Evolutionary conservation across 208 protist species (phyloP).

Genomic region (Leptomonas seymouri): DNA sequence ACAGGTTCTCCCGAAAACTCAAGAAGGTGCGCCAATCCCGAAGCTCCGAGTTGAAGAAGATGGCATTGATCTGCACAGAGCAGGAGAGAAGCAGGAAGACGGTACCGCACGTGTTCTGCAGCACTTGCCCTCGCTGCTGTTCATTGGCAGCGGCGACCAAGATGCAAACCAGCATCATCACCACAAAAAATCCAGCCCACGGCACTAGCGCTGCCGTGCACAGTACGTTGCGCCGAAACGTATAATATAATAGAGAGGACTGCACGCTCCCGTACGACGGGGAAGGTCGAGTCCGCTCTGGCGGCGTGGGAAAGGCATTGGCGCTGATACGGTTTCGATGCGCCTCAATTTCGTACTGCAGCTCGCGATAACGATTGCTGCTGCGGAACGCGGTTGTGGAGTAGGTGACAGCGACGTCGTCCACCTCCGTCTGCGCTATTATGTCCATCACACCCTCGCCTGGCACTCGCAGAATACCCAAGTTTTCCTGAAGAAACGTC

Average conservation of each 20-base stretch:
- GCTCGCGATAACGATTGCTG: constrained; percentile 18
- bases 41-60: constrained; percentile 53
- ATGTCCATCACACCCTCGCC: constrained; percentile 56
- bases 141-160: constrained; percentile 15
- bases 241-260: constrained; percentile 27
- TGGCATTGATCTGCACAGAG: constrained; percentile 47
- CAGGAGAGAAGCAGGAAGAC: constrained; percentile 59
- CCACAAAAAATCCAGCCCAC: constrained; percentile 44
- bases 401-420: constrained; percentile 26
- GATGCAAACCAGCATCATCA: constrained; percentile 38
- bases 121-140: not conserved
- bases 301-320: constrained; percentile 2
- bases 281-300: not conserved
- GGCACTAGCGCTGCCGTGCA: constrained; percentile 31
- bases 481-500: constrained; percentile 40
- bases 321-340: constrained; percentile 31
- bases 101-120: constrained; percentile 62
- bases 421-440: constrained; percentile 41
- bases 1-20: constrained; percentile 41
- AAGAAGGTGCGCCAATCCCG: constrained; percentile 40
- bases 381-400: constrained; percentile 27
- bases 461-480: constrained; percentile 26
- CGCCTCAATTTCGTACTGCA: constrained; percentile 32
- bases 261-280: constrained; percentile 21
- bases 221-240: constrained; percentile 33